Evolutionary conservation across 2,329 filamentous ascomycete species (phyloP).

Genomic region (Venturia oleaginea): DNA sequence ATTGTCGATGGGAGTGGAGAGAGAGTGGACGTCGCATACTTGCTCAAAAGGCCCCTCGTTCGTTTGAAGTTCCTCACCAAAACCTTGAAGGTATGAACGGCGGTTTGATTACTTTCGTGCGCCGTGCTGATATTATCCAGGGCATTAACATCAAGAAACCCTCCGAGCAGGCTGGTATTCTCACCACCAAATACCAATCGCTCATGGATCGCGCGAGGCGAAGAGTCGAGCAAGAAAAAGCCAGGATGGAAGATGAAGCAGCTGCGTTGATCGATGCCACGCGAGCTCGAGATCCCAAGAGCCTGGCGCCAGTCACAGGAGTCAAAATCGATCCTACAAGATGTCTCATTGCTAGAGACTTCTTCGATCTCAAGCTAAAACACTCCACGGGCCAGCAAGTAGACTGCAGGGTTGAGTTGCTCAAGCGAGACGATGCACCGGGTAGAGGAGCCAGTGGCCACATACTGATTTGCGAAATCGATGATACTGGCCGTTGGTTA

Average conservation of each 20-base stretch:
- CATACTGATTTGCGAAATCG: constrained; percentile 86
- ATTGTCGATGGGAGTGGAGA: constrained; percentile 67
- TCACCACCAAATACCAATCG: constrained; percentile 56
- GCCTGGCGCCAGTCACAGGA: constrained; percentile 59
- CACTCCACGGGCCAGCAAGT: constrained; percentile 88
- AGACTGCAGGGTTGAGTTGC: constrained; percentile 78
- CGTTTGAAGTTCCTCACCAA: constrained; percentile 82
- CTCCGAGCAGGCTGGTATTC: constrained; percentile 48
- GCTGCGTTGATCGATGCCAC: constrained; percentile 76
- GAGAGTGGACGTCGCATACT: constrained; percentile 85
- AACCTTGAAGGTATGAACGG: constrained; percentile 51
- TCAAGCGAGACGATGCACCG: constrained; percentile 72
- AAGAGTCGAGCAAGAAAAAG: constrained; percentile 62
- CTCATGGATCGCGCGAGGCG: constrained; percentile 70
- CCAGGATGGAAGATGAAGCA: constrained; percentile 73
- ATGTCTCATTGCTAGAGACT: constrained; percentile 81
- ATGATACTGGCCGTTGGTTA: constrained; percentile 67
- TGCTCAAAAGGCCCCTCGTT: constrained; percentile 81
- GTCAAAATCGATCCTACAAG: constrained; percentile 66
- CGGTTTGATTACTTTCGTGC: constrained; percentile 31
- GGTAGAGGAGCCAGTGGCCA: constrained; percentile 63
- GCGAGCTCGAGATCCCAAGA: constrained; percentile 69
- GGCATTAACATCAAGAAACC: constrained; percentile 49
- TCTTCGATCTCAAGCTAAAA: constrained; percentile 73
- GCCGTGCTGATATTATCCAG: constrained; percentile 28